Evolutionary conservation across 768 basidiomycete genomes (phyloP), one percentile per base, ranked within the genome.

Genomic region (Russula sp.): DNA sequence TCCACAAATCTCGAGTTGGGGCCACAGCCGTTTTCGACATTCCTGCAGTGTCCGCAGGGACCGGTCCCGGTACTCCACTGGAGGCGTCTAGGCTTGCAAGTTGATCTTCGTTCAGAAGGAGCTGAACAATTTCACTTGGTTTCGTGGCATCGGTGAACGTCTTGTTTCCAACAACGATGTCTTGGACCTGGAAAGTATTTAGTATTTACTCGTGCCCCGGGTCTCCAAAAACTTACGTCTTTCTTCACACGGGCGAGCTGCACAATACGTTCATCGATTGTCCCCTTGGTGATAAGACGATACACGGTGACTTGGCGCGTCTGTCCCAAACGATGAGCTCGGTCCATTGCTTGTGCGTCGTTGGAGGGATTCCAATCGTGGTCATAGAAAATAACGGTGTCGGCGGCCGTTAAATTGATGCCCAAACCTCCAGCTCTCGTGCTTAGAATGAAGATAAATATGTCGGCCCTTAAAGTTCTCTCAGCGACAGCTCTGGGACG

Each of bases 91-190:
- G 74, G 49, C 80, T 83, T 3, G 88, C 92, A 16, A 98, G 74
- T 69, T 98, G 95, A 68, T 97, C 93, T 68, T 98, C 95, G 69
- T 93, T 95, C 69, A 99, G 81, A 53, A 99, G 78, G 48, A 99
- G 74, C 64, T 94, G 93, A 16, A 96, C 96, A 58, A 99, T 97
- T 73, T 99, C 97, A 75, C 92, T 95, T 32, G 93, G 92, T 72
- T 93, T 95, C 20, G 93, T 84, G 56, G 90, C 89, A 65, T 97
- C 94, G 2, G 90, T 92, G 71, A 97, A 86, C 64, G 85, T 93
- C 75, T 97, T 98, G 75, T 91, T 95, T 56, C 97, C 97, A 8
- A 99, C 97, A 56, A 99, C 97, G 62, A 98, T 96, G 68, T 99
- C 97, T 84, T 98, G 97, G 5, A 98, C 95, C 93, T 95, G 62